Evolutionary conservation across 495 filamentous ascomycete genomes (phyloP), one percentile per base, ranked within the genome.

Genomic region (Penicillium macrosclerotiorum): DNA sequence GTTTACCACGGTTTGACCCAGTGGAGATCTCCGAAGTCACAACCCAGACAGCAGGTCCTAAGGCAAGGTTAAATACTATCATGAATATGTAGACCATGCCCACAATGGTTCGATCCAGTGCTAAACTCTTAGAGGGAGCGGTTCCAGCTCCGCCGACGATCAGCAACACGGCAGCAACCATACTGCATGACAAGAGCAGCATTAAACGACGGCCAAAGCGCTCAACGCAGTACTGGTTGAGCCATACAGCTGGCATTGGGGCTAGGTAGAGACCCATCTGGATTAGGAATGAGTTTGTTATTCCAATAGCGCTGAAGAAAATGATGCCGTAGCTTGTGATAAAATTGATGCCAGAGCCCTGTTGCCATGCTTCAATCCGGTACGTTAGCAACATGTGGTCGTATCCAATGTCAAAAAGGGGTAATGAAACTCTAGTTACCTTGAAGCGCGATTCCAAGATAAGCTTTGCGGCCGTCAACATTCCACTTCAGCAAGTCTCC

Each of bases 291-390:
- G 75, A 45, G 59, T 85, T 78, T 6, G 62, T 47, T 52, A 88
- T 77, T 12, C 83, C 82, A 3, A 76, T 76, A 18, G 25, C 18
- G 57, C 78, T 76, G 68, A 87, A 87, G 62, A 81, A 88, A 25
- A 78, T 73, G 1, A 82, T 86, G 23, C 83, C 83, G 58, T 85
- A 88, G 66, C 87, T 88, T 62, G 87, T 53, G 59, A 89, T 88
- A 63, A 87, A 87, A 61, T 87, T 88, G 37, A 83, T 72, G 53
- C 81, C 82, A 37, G 79, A 75, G 5, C 91, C 63, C 55, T 93
- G 88, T 64, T 92, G 88, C 3, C 92, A 73, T 1, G 65, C 78
- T 59, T 93, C 88, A 4, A 88, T 18, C 89, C 89, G 9, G 86
- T 90, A 20, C 84, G 52, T 83, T 86, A 35, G 73, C 64, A 56